Conservation (phyloP, 495 filamentous ascomycete genomes). For the Astrothelium macrocarpum region DNA sequence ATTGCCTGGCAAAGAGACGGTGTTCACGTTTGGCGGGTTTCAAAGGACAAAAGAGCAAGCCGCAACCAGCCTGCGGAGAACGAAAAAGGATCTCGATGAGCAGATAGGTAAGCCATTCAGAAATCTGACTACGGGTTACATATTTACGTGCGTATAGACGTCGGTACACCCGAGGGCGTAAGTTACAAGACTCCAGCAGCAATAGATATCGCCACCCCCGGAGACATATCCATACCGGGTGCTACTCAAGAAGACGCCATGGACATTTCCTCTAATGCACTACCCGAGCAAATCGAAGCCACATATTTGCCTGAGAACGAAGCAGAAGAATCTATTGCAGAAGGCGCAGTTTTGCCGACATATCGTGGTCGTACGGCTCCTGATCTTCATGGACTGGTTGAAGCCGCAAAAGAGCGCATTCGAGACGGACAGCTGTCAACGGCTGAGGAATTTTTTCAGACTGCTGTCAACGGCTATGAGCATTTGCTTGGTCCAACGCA, state of each 20-base stretch:
- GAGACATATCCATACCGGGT: background rate
- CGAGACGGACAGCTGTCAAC: background rate
- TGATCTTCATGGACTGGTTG: background rate
- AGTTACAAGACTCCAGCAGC: background rate
- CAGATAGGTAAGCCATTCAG: background rate
- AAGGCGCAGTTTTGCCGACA: background rate
- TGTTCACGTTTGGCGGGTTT: background rate
- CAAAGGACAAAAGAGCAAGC: background rate
- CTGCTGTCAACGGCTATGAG: background rate
- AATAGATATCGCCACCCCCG: background rate
- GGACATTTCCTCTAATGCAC: background rate
- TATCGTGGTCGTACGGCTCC: background rate
- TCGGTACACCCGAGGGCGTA: background rate
- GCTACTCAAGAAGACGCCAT: background rate
- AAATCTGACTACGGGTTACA: background rate
- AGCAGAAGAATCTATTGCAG: background rate
- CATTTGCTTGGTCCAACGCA: constrained; percentile 6
- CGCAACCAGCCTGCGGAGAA: background rate
- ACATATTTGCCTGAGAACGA: background rate
- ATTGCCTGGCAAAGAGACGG: background rate
- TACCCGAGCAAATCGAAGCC: background rate
- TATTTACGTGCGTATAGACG: background rate
- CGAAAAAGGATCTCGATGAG: background rate
- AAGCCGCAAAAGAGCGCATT: background rate
- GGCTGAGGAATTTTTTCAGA: background rate